These are phyloP conservation scores for Miamiensis avidus DNA, from an alignment of 169 alveolate species.

Conservation along the genomic window DNA sequence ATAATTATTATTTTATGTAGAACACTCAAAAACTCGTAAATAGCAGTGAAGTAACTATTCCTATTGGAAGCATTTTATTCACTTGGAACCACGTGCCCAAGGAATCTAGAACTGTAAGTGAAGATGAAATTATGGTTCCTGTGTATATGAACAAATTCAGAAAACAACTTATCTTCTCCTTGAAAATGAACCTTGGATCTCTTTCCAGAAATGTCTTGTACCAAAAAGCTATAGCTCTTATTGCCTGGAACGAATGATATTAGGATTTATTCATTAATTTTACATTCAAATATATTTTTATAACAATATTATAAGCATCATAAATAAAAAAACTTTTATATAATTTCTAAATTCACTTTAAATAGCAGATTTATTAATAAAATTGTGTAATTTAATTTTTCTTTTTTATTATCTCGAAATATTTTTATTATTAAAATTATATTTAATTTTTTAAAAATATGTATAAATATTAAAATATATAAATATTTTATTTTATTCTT, in stretches of 20 bases:
- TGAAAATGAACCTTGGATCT: slow-evolving; percentile 35
- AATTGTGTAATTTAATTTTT: no score
- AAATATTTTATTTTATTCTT: no score
- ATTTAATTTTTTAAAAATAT: no score
- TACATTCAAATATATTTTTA: no score
- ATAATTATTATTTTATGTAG: not conserved
- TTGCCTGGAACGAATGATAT: slow-evolving; percentile 42
- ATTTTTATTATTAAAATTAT: no score
- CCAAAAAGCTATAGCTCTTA: slow-evolving; percentile 37
- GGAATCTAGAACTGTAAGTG: slow-evolving; percentile 49
- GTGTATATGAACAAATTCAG: slow-evolving; percentile 86
- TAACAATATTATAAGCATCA: no score
- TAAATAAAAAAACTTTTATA: no score
- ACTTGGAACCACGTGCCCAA: slow-evolving; percentile 71
- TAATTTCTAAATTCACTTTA: no score
- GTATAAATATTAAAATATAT: no score
- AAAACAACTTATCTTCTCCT: slow-evolving; percentile 76
- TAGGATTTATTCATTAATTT: no score
- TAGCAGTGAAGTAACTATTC: slow-evolving; percentile 71
- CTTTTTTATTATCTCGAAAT: no score
- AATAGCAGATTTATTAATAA: no score
- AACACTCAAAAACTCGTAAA: slow-evolving; percentile 48
- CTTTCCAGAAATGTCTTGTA: slow-evolving; percentile 19
- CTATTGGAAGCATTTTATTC: slow-evolving; percentile 72
- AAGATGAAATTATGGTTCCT: slow-evolving; percentile 70